Percentiles rank a stretch among this genome's conserved stretches.
phyloP scores from a whole-genome alignment of 768 basidiomycete species.

The Pisolithus marmoratus region DNA sequence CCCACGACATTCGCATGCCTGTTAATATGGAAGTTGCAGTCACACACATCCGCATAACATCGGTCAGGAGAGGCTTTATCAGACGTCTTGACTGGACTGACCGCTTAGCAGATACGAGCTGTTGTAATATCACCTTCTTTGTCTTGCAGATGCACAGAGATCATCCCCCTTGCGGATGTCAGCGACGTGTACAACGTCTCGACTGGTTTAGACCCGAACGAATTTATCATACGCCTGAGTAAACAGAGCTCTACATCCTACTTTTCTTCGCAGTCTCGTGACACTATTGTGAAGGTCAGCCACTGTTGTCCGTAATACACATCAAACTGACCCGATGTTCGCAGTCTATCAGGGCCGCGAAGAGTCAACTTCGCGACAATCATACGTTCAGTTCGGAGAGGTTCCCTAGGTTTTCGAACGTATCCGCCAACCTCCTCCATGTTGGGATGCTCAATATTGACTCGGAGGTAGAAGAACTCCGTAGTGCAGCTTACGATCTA shows the following conservation, averaged over 20 bases:
- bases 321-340: neutral
- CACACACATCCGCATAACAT: slow-evolving; percentile 73
- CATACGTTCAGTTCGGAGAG: slow-evolving; percentile 51
- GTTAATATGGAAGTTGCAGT: slow-evolving; percentile 61
- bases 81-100: slow-evolving; percentile 4
- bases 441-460: slow-evolving; percentile 78
- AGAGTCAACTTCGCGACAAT: slow-evolving; percentile 58
- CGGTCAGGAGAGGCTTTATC: slow-evolving; percentile 35
- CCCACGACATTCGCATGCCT: slow-evolving; percentile 63
- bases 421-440: slow-evolving; percentile 82
- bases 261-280: slow-evolving; percentile 66
- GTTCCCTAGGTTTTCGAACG: slow-evolving; percentile 74
- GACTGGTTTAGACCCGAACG: slow-evolving; percentile 67
- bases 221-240: slow-evolving; percentile 76
- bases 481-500: slow-evolving; percentile 74
- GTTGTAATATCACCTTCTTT: slow-evolving; percentile 61
- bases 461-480: slow-evolving; percentile 68
- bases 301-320: too few relatives aligned
- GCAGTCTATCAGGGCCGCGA: slow-evolving; percentile 71
- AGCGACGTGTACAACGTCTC: slow-evolving; percentile 84
- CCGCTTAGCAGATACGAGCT: slow-evolving; percentile 51
- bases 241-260: slow-evolving; percentile 68
- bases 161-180: slow-evolving; percentile 73
- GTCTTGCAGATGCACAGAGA: slow-evolving; percentile 74
- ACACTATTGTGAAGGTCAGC: slow-evolving; percentile 67